Evolutionary conservation across 1,284 basidiomycete species (phyloP).

Genomic region (Rhodotorula sp.): DNA sequence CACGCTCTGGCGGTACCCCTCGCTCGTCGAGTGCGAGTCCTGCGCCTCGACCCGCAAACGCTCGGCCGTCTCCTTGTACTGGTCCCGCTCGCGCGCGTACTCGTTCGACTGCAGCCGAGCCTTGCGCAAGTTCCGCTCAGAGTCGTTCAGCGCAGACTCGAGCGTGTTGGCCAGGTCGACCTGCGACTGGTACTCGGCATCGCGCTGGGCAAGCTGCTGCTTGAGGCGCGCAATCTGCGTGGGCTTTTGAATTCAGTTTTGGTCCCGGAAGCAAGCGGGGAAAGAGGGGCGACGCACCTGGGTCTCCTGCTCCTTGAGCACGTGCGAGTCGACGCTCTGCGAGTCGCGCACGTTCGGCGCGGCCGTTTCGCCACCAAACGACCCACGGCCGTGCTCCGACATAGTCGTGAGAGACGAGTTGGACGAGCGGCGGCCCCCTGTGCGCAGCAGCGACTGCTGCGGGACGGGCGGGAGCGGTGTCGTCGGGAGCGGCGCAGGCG

Average conservation of each 20-base stretch:
- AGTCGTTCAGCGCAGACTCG: slow-evolving; percentile 79
- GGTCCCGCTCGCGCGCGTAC: slow-evolving; percentile 77
- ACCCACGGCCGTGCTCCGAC: slow-evolving; percentile 45
- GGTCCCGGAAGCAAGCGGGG: neutral
- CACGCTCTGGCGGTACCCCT: slow-evolving; percentile 71
- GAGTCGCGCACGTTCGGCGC: slow-evolving; percentile 24
- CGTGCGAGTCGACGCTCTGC: slow-evolving; percentile 59
- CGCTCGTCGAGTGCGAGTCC: slow-evolving; percentile 74
- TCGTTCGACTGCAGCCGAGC: slow-evolving; percentile 86
- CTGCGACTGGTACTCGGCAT: slow-evolving; percentile 68
- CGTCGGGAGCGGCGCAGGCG: slow-evolving; percentile 65
- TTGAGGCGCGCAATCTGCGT: slow-evolving; percentile 83
- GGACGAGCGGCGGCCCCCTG: slow-evolving; percentile 13
- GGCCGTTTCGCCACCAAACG: slow-evolving; percentile 15
- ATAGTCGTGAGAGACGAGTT: slow-evolving; percentile 29
- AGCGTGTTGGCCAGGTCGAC: slow-evolving; percentile 83
- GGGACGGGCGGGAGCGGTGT: slow-evolving; percentile 48
- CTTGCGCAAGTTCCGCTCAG: slow-evolving; percentile 87
- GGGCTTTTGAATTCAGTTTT: neutral
- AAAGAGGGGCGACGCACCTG: slow-evolving; percentile 52
- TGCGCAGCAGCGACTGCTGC: neutral
- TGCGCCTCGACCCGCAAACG: slow-evolving; percentile 61
- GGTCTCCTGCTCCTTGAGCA: slow-evolving; percentile 76
- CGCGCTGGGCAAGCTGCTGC: slow-evolving; percentile 86
- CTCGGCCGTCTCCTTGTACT: slow-evolving; percentile 65